Percentiles rank a stretch among this genome's conserved stretches.
These are phyloP conservation scores for Coemansia sp. DNA, from an alignment of 192 early-diverging fungal genomes.

Conservation along the genomic window DNA sequence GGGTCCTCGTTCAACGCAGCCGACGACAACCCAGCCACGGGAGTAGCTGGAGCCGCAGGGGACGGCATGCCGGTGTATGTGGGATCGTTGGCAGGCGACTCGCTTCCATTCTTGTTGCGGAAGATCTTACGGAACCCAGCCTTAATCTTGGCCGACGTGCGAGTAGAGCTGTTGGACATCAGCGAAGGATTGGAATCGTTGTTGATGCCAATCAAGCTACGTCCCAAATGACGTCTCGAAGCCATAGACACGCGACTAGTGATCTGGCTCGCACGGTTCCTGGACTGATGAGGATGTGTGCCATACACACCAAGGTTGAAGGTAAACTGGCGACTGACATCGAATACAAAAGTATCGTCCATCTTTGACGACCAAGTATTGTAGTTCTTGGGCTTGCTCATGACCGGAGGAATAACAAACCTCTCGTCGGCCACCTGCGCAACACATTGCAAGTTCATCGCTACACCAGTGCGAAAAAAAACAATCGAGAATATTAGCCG, in stretches of 20 bases:
- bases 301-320: slow-evolving; percentile 47
- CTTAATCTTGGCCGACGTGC: slow-evolving; percentile 34
- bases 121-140: slow-evolving; percentile 43
- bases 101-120: slow-evolving; percentile 33
- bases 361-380: slow-evolving; percentile 39
- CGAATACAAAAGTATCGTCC: slow-evolving; percentile 52
- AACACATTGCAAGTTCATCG: slow-evolving; percentile 49
- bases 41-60: slow-evolving; percentile 3
- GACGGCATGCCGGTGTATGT: slow-evolving; percentile 22
- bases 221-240: slow-evolving; percentile 13
- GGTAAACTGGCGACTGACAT: slow-evolving; percentile 43
- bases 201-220: slow-evolving; percentile 15
- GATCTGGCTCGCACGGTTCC: slow-evolving; percentile 3
- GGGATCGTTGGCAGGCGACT: slow-evolving; percentile 19
- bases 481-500: not conserved
- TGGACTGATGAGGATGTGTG: slow-evolving; percentile 19
- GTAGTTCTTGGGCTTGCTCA: slow-evolving; percentile 26
- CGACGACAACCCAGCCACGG: not conserved
- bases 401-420: slow-evolving; percentile 45
- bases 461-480: not conserved
- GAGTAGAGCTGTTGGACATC: slow-evolving; percentile 22
- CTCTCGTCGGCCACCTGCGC: slow-evolving; percentile 46
- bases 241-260: slow-evolving; percentile 24
- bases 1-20: slow-evolving; percentile 10
- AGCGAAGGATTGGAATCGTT: slow-evolving; percentile 38